phyloP scores from a whole-genome alignment of 1,284 basidiomycete species.

The Xerocomus minutiporus region DNA sequence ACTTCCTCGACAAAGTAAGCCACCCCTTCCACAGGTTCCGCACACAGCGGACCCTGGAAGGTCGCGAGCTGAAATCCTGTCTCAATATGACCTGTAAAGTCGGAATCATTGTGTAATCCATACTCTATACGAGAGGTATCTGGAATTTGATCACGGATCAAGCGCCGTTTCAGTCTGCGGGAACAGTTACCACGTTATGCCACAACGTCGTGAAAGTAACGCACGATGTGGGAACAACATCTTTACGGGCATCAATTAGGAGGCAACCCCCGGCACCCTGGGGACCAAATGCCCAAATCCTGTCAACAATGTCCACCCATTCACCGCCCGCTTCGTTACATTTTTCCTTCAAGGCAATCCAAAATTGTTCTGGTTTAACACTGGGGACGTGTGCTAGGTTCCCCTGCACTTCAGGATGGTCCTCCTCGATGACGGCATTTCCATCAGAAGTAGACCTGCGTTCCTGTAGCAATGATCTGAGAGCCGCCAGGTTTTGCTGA shows the following conservation, averaged over 20 bases:
- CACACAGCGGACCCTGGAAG: constrained; percentile 91
- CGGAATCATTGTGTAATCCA: constrained; percentile 37
- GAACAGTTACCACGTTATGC: constrained; percentile 13
- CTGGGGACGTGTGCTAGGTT: constrained; percentile 58
- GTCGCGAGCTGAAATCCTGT: constrained; percentile 94
- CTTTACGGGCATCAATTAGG: constrained; percentile 68
- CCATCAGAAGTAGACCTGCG: constrained; percentile 32
- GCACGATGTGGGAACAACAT: constrained; percentile 48
- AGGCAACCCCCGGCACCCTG: constrained; percentile 84
- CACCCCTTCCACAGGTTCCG: constrained; percentile 92
- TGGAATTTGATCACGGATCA: constrained; percentile 39
- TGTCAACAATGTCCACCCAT: constrained; percentile 72
- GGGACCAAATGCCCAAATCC: constrained; percentile 91
- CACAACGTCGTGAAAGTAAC: constrained; percentile 27
- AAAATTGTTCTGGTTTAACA: constrained; percentile 76
- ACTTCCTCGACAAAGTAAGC: constrained; percentile 86
- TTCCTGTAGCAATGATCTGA: constrained; percentile 54
- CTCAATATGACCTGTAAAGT: constrained; percentile 83
- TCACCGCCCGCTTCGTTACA: constrained; percentile 74
- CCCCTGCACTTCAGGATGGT: constrained; percentile 50
- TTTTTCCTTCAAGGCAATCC: constrained; percentile 64
- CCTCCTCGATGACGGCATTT: constrained; percentile 36
- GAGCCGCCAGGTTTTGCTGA: constrained; percentile 60
- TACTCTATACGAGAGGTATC: constrained; percentile 24
- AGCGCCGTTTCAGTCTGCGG: constrained; percentile 46